These are phyloP conservation scores for Tulasnella sp. DNA, from an alignment of 768 basidiomycete genomes.

Conservation along the genomic window DNA sequence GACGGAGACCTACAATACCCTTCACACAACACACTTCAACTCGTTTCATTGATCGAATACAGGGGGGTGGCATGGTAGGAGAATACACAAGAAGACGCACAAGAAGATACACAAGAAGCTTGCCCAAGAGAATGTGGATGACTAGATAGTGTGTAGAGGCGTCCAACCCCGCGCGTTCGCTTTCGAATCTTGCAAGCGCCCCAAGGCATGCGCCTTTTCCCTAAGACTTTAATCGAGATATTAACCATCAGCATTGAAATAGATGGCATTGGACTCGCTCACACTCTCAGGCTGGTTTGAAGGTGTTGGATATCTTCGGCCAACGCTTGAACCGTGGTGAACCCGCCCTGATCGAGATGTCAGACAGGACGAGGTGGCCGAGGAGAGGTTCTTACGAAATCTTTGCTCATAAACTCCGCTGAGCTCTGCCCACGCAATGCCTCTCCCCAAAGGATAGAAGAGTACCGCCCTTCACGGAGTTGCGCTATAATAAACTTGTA, in stretches of 20 bases:
- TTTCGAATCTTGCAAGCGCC: neutral
- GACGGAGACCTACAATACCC: neutral
- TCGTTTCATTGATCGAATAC: too few relatives aligned
- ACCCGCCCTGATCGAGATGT: neutral
- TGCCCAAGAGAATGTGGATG: neutral
- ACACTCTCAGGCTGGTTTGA: neutral
- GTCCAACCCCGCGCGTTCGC: neutral
- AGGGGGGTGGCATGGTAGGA: too few relatives aligned
- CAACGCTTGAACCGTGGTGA: neutral
- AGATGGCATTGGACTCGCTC: neutral
- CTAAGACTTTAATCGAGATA: neutral
- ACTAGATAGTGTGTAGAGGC: neutral
- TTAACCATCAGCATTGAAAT: neutral
- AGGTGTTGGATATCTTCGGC: neutral
- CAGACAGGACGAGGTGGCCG: neutral
- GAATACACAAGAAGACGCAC: too few relatives aligned
- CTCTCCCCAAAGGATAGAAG: neutral
- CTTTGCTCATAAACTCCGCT: neutral
- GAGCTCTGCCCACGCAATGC: neutral
- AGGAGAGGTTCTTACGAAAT: neutral
- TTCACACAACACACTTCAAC: neutral
- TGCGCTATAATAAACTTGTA: neutral
- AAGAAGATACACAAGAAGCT: neutral
- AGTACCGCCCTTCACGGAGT: neutral
- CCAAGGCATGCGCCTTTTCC: neutral